Percentiles rank a stretch among this genome's conserved stretches.
Evolutionary conservation across 75 land plant species (phyloP).

Genomic region (Ceratopteris richardii): DNA sequence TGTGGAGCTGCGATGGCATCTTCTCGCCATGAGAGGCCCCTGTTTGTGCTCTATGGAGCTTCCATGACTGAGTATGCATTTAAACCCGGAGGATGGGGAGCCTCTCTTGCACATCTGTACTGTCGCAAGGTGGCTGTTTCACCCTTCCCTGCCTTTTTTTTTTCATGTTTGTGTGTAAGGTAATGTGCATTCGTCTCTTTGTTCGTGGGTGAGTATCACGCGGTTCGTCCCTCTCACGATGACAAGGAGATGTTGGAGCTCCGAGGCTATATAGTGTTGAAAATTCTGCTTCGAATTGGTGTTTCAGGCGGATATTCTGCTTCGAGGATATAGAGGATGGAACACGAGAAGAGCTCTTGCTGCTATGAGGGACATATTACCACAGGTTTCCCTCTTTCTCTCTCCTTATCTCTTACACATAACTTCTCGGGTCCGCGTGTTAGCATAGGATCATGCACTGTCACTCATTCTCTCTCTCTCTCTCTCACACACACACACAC

Average conservation of each 20-base stretch:
- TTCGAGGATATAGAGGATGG: constrained; percentile 42
- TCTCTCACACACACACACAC: too few species aligned
- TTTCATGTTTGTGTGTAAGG: background rate
- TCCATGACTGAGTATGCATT: constrained; percentile 41
- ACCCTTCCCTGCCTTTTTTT: background rate
- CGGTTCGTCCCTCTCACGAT: too few species aligned
- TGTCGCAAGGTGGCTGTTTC: constrained; percentile 26
- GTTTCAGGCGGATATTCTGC: constrained; percentile 43
- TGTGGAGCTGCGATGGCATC: too few species aligned
- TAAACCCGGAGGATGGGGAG: constrained; percentile 35
- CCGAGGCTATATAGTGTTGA: too few species aligned
- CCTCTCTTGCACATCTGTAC: constrained; percentile 28
- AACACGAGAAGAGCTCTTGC: constrained; percentile 44
- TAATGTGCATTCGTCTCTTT: background rate
- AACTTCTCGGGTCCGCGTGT: background rate
- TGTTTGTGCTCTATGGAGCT: constrained; percentile 33
- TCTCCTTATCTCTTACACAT: background rate
- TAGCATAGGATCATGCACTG: background rate
- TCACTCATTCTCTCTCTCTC: too few species aligned
- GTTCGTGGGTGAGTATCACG: too few species aligned
- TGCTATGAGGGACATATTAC: constrained; percentile 27
- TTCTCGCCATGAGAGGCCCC: constrained; percentile 35
- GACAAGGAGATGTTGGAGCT: too few species aligned
- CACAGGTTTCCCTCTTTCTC: constrained; percentile 26
- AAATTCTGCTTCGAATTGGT: constrained; percentile 1